phyloP scores from a whole-genome alignment of 164 flowering plant species.

The Macadamia integrifolia region DNA sequence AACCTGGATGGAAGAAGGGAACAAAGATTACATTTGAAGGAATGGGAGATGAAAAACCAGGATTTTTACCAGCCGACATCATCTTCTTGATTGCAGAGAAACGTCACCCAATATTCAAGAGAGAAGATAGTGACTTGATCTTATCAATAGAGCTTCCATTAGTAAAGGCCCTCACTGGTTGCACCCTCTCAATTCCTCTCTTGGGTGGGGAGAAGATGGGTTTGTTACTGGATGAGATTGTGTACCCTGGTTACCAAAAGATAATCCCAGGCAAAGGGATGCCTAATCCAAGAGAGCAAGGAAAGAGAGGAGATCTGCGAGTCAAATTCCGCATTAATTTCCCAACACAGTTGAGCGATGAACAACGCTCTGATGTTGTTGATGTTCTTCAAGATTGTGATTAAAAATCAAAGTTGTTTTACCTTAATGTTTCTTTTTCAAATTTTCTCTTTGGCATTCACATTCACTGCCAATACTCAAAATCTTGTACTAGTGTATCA shows the following conservation, averaged over 20 bases:
- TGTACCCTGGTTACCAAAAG: constrained; percentile 59
- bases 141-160: constrained; percentile 55
- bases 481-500: constrained; percentile 3
- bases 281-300: constrained; percentile 46
- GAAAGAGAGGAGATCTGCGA: constrained; percentile 50
- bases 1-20: constrained; percentile 86
- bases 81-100: constrained; percentile 56
- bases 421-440: background rate
- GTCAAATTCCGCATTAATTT: constrained; percentile 52
- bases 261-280: constrained; percentile 69
- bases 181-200: constrained; percentile 51
- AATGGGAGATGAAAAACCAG: constrained; percentile 62
- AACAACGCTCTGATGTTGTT: constrained; percentile 41
- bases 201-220: constrained; percentile 56
- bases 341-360: constrained; percentile 38
- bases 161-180: constrained; percentile 69
- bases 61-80: constrained; percentile 56
- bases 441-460: background rate
- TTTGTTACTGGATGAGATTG: constrained; percentile 42
- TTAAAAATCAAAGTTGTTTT: constrained; percentile 11
- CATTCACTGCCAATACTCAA: constrained; percentile 1
- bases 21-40: constrained; percentile 77
- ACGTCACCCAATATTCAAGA: constrained; percentile 51
- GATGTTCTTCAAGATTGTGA: constrained; percentile 40
- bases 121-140: constrained; percentile 61